These are phyloP conservation scores for Hypsizygus marmoreus DNA, from an alignment of 768 basidiomycete genomes.

Conservation along the genomic window DNA sequence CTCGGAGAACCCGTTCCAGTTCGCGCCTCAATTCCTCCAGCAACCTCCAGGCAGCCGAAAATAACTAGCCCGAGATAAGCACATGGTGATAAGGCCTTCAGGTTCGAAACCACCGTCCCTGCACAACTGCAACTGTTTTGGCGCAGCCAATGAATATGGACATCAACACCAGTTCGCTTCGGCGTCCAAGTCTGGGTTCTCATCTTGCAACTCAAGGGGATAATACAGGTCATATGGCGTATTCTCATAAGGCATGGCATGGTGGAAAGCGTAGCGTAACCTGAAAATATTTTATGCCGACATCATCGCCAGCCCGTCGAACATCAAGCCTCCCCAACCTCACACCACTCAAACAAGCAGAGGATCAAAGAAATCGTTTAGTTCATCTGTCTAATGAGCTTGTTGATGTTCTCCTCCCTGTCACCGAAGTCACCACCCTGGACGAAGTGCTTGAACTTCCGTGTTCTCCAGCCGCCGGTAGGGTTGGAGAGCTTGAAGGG, in stretches of 20 bases:
- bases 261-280: constrained; percentile 9
- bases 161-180: no score
- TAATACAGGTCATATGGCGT: constrained; percentile 14
- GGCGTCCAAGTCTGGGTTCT: neutral
- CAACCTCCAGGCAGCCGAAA: no score
- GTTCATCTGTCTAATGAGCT: constrained; percentile 95
- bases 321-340: constrained; percentile 8
- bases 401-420: constrained; percentile 96
- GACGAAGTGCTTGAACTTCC: constrained; percentile 97
- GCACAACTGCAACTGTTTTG: no score
- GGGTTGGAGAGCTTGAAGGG: constrained; percentile 99
- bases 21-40: no score
- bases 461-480: constrained; percentile 94
- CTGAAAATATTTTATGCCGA: constrained; percentile 15
- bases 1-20: no score
- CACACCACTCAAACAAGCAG: constrained; percentile 14
- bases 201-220: neutral
- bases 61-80: no score
- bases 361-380: constrained; percentile 32
- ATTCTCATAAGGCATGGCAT: constrained; percentile 18
- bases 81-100: no score
- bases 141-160: no score
- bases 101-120: no score
- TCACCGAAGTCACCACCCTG: constrained; percentile 98
- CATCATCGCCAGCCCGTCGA: constrained; percentile 13